Conservation (phyloP, 768 basidiomycete genomes). For the Boletus insuetus region DNA sequence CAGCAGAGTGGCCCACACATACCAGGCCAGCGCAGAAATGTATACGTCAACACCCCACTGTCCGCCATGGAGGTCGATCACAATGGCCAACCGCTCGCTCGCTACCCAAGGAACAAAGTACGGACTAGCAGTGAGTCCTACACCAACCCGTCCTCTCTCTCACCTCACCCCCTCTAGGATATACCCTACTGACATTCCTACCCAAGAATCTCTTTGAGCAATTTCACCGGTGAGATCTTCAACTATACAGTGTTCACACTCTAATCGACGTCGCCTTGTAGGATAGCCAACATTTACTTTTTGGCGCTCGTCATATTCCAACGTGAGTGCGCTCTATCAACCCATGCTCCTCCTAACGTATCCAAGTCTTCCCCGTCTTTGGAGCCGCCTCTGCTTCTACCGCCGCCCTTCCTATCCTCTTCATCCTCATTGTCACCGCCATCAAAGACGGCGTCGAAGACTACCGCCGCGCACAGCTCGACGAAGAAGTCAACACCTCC, state of each 20-base stretch:
- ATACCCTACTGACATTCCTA: conserved; percentile 85
- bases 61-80: conserved; percentile 62
- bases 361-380: conserved; percentile 82
- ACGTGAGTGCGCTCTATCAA: conserved; percentile 39
- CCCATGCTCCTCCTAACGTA: conserved; percentile 9
- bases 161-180: conserved; percentile 50
- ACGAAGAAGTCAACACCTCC: conserved; percentile 94
- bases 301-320: conserved; percentile 78
- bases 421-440: conserved; percentile 86
- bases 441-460: conserved; percentile 97
- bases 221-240: conserved; percentile 67
- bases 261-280: conserved; percentile 25
- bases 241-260: neutral
- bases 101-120: conserved; percentile 93
- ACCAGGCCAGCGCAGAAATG: conserved; percentile 59
- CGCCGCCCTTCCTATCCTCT: conserved; percentile 80
- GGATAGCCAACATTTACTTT: conserved; percentile 93
- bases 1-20: conserved; percentile 28
- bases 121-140: conserved; percentile 78
- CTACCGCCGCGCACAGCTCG: conserved; percentile 81
- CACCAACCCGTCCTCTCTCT: neutral
- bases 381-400: conserved; percentile 82
- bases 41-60: conserved; percentile 78
- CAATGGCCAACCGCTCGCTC: conserved; percentile 70
- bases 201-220: conserved; percentile 96